Evolutionary conservation across 805 yeast genomes (phyloP), one percentile per base, ranked within the genome.

Genomic region (Candida ulmi): DNA sequence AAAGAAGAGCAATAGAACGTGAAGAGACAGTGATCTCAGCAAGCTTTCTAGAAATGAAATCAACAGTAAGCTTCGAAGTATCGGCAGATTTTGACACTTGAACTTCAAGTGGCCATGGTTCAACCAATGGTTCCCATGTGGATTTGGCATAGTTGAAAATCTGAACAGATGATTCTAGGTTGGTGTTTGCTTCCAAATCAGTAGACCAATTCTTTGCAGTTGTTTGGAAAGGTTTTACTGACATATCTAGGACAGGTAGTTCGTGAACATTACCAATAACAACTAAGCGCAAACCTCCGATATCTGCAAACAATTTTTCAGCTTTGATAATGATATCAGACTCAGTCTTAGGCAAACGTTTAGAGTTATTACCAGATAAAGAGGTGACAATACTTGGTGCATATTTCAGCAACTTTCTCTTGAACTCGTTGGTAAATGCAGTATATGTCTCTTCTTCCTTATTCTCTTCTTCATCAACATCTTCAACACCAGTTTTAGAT

Each of bases 91-190:
- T 75, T 1, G 85, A 68, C 2, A 83, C 76, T 56, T 84, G 87
- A 11, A 86, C 61, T 0, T 87, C 79, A 37, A 91, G 67, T 7
- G 87, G 81, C 85, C 95, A 84, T 0, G 91, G 82, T 54, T 93
- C 99, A 36, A 93, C 59, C 34, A 93, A 65, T 0, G 99, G 97
- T 53, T 93, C 98, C 98, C 99, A 90, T 0, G 88, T 75, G 3
- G 96, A 88, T 45, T 84, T 78, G 0, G 96, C 76, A 58, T 90
- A 90, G 58, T 88, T 88, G 68, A 84, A 90, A 17, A 87, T 76
- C 58, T 87, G 88, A 9, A 84, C 73, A 44, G 66, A 74, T 1
- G 88, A 71, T 44, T 78, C 84, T 27, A 88, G 60, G 19, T 75
- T 73, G 0, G 83, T 69, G 41, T 78, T 79, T 1, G 87, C 84